These are phyloP conservation scores for Nepenthes mirabilis DNA, from an alignment of 148 eudicot genomes.

Conservation along the genomic window DNA sequence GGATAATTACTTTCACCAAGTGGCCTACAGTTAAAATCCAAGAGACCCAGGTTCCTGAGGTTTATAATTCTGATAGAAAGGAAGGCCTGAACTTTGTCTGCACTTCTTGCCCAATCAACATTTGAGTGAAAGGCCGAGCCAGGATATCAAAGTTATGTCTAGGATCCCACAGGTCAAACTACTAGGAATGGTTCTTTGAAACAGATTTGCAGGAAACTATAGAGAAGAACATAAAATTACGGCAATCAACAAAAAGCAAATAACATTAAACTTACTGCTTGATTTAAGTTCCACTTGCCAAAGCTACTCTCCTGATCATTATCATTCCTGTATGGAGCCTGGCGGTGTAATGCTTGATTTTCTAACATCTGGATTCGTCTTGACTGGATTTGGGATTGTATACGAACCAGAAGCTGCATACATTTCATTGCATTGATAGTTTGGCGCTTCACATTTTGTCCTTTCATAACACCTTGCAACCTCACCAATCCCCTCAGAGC, in stretches of 20 bases:
- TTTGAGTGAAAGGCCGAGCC: neutral
- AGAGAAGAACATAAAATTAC: neutral
- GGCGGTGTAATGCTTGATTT: constrained; percentile 55
- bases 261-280: constrained; percentile 8
- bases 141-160: too few relatives aligned
- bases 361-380: constrained; percentile 84
- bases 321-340: constrained; percentile 37
- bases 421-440: constrained; percentile 82
- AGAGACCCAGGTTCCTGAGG: too few relatives aligned
- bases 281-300: constrained; percentile 44
- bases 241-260: neutral
- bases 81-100: too few relatives aligned
- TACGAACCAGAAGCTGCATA: constrained; percentile 83
- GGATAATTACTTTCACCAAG: too few relatives aligned
- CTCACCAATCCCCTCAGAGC: constrained; percentile 81
- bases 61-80: too few relatives aligned
- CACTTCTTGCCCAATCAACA: neutral
- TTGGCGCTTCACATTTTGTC: constrained; percentile 74
- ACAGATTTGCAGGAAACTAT: neutral
- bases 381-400: constrained; percentile 87
- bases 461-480: constrained; percentile 85
- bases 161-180: too few relatives aligned
- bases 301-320: neutral
- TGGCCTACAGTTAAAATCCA: too few relatives aligned
- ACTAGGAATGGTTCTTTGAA: neutral